Evolutionary conservation across 2,329 filamentous ascomycete species (phyloP).

Genomic region (Diaporthe ilicicola): DNA sequence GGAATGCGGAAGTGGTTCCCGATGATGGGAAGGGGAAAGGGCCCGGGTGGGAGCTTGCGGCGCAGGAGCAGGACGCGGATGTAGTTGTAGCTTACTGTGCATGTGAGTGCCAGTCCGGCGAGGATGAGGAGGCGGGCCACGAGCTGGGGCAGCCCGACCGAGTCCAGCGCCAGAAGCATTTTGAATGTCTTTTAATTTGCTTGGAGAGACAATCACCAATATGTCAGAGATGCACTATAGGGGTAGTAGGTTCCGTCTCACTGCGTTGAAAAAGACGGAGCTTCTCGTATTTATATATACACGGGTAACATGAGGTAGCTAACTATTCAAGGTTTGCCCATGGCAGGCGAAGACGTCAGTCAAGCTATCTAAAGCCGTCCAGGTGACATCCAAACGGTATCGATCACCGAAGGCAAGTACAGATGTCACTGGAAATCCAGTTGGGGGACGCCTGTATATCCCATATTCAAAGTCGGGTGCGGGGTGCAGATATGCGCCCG

Average conservation of each 20-base stretch:
- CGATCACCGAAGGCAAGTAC: neutral
- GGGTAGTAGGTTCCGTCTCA: neutral
- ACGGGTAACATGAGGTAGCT: neutral
- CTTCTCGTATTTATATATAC: neutral
- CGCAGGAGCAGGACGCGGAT: conserved; percentile 11
- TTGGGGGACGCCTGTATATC: neutral
- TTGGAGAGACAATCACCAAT: neutral
- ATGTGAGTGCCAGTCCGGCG: neutral
- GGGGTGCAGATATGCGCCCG: conserved; percentile 13
- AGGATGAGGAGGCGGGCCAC: neutral
- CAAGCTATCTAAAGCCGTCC: neutral
- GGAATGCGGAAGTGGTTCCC: conserved; percentile 10
- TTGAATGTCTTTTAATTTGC: neutral
- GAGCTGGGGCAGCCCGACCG: neutral
- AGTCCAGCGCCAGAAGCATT: conserved; percentile 4
- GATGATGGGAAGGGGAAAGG: conserved; percentile 18
- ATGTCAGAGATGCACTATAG: neutral
- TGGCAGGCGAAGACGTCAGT: neutral
- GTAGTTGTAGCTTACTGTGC: conserved; percentile 10
- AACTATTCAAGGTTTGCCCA: too few species aligned
- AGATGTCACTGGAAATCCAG: too few species aligned
- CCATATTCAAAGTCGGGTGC: neutral
- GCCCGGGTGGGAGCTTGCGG: conserved; percentile 19
- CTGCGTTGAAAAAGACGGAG: neutral
- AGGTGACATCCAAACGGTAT: neutral